Evolutionary conservation across 140 eudicot genomes (phyloP).

Genomic region (Flaveria floridana): DNA sequence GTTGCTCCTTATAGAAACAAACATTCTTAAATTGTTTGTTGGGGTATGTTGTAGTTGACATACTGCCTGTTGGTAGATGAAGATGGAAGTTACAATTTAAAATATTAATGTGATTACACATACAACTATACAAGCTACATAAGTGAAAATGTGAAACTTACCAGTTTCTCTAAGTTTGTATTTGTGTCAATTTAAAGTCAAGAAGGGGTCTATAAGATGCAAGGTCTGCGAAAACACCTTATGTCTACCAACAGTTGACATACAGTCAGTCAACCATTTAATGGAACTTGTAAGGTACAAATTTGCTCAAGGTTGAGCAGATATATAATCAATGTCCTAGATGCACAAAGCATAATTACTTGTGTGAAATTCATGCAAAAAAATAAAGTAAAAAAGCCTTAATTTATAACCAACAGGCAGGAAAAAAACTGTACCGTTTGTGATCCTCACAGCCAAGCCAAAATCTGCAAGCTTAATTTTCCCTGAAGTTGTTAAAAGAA

Average conservation of each 20-base stretch:
- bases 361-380: not conserved
- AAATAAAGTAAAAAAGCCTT: not conserved
- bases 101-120: not conserved
- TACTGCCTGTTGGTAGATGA: not conserved
- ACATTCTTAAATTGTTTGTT: not conserved
- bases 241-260: not conserved
- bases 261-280: not conserved
- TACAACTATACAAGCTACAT: not conserved
- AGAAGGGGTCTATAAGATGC: not conserved
- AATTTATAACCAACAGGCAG: not conserved
- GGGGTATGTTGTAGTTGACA: not conserved
- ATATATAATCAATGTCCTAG: not conserved
- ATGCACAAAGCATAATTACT: slow-evolving; percentile 7
- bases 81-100: not conserved
- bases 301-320: not conserved
- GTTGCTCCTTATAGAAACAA: not conserved
- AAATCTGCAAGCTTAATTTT: slow-evolving; percentile 90
- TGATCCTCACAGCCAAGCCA: slow-evolving; percentile 89
- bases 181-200: not conserved
- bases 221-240: not conserved
- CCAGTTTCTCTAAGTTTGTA: not conserved
- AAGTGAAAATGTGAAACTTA: not conserved
- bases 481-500: slow-evolving; percentile 59
- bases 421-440: slow-evolving; percentile 52
- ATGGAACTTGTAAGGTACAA: slow-evolving; percentile 3